phyloP scores from a whole-genome alignment of 1,139 yeast species.

The Yamadazyma oceani region DNA sequence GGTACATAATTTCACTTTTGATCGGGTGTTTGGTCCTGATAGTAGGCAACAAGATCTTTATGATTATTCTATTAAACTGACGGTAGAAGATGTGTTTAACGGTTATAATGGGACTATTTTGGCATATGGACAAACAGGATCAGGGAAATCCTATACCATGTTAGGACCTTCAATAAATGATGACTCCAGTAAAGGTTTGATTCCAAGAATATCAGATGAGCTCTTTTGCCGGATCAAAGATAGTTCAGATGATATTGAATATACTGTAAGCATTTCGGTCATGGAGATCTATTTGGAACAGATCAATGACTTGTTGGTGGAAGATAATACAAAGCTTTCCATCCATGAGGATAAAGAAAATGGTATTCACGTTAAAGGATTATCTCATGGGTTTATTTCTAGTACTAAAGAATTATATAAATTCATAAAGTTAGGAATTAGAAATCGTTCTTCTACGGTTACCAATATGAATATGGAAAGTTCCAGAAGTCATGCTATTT shows the following conservation, averaged over 20 bases:
- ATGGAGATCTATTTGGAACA: constrained; percentile 85
- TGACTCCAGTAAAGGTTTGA: constrained; percentile 50
- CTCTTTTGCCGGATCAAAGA: constrained; percentile 56
- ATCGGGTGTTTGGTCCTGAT: constrained; percentile 56
- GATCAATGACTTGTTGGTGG: constrained; percentile 57
- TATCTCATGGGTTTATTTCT: constrained; percentile 61
- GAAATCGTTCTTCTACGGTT: constrained; percentile 54
- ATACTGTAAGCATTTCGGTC: constrained; percentile 67
- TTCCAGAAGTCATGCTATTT: constrained; percentile 81
- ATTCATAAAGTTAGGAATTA: constrained; percentile 57
- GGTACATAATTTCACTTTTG: constrained; percentile 52
- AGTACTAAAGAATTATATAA: constrained; percentile 58
- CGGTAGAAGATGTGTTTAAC: constrained; percentile 65
- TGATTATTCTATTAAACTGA: constrained; percentile 55
- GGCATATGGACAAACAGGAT: constrained; percentile 88
- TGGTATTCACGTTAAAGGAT: constrained; percentile 71
- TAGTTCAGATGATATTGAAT: constrained; percentile 59
- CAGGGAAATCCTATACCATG: constrained; percentile 88
- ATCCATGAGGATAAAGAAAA: constrained; percentile 66
- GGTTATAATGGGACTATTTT: constrained; percentile 87
- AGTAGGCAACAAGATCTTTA: constrained; percentile 62
- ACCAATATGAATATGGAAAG: constrained; percentile 78
- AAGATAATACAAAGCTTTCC: constrained; percentile 35
- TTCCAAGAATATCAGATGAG: constrained; percentile 71
- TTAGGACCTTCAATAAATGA: constrained; percentile 59